Percentiles rank a stretch among this genome's conserved stretches.
Conservation (phyloP, 805 yeast genomes). For the Nakazawaea holstii region DNA sequence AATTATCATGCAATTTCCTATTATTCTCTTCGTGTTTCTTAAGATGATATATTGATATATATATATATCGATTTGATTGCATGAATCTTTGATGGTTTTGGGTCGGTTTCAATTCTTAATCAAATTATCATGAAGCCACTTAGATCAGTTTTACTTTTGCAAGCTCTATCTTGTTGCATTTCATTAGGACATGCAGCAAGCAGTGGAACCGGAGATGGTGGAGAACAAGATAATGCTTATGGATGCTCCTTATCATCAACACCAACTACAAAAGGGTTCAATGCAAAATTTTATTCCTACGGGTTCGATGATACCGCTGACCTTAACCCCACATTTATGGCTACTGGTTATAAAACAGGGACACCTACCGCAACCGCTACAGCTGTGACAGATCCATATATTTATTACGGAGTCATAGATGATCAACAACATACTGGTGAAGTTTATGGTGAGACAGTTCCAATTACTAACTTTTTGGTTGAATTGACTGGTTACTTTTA, state of each 20-base stretch:
- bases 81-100: no score
- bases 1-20: no score
- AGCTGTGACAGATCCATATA: slow-evolving; percentile 4
- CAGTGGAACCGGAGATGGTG: background rate
- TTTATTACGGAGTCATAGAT: background rate
- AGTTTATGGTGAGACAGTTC: background rate
- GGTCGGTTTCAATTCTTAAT: no score
- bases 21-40: no score
- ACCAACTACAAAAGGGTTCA: background rate
- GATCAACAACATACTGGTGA: background rate
- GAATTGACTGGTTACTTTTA: slow-evolving; percentile 20
- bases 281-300: background rate
- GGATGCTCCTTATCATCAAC: background rate
- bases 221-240: background rate
- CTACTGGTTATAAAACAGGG: background rate
- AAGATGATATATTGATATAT: no score
- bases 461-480: slow-evolving; percentile 7
- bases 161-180: no score
- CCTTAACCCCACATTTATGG: background rate
- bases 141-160: no score
- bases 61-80: no score
- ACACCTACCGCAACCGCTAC: background rate
- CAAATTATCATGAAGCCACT: no score
- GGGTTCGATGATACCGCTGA: background rate
- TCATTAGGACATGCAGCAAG: no score